Conservation (phyloP, 805 yeast species). For the Ogataea nitratoaversa region DNA sequence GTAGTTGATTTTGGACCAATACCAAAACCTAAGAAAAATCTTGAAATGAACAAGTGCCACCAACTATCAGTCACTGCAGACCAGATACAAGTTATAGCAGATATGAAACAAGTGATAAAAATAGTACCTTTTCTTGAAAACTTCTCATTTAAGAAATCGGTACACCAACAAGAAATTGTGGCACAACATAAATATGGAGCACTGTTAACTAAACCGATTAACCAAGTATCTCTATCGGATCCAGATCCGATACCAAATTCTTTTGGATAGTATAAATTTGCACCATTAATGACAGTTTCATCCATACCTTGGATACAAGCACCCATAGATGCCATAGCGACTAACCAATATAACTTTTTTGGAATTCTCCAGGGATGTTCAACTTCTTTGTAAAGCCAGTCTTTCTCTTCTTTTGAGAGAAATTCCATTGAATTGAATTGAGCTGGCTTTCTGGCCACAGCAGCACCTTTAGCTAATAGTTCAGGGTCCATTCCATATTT, state of each 20-base stretch:
- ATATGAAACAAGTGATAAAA: conserved; percentile 56
- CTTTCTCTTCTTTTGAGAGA: conserved; percentile 51
- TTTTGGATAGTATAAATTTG: conserved; percentile 55
- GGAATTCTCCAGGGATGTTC: conserved; percentile 45
- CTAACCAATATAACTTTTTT: conserved; percentile 46
- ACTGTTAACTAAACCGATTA: conserved; percentile 61
- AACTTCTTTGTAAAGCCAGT: conserved; percentile 42
- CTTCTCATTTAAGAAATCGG: conserved; percentile 52
- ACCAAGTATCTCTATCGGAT: conserved; percentile 48
- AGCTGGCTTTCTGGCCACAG: conserved; percentile 58
- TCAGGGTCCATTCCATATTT: conserved; percentile 54
- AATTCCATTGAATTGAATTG: conserved; percentile 55
- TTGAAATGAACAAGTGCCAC: conserved; percentile 65
- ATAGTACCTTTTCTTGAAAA: conserved; percentile 66
- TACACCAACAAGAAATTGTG: conserved; percentile 56
- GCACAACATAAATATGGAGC: conserved; percentile 69
- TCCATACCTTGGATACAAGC: conserved; percentile 83
- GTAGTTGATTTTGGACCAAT: conserved; percentile 76
- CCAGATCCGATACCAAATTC: conserved; percentile 47
- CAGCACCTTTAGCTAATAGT: conserved; percentile 61
- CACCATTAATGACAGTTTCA: conserved; percentile 73
- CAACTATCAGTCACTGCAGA: conserved; percentile 60
- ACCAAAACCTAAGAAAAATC: conserved; percentile 64
- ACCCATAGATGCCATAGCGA: conserved; percentile 67
- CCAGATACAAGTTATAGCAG: conserved; percentile 64